Evolutionary conservation across 164 flowering plant genomes (phyloP).

Genomic region (Cinnamomum micranthum): DNA sequence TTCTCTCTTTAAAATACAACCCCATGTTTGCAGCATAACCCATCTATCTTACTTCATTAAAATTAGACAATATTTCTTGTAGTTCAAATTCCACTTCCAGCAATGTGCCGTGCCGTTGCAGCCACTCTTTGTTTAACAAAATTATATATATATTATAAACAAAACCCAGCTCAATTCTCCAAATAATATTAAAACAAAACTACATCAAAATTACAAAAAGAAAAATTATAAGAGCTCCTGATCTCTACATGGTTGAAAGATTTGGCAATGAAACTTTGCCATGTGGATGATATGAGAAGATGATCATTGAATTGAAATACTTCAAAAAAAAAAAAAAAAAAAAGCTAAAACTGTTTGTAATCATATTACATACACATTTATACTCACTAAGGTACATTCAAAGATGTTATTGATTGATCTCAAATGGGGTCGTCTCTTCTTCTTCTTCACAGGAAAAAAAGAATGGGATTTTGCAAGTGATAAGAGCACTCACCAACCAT

Average conservation of each 20-base stretch:
- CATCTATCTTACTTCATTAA: background rate
- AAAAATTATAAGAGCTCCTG: background rate
- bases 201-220: background rate
- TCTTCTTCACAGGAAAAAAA: background rate
- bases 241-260: background rate
- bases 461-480: background rate
- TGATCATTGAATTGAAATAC: background rate
- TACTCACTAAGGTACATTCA: background rate
- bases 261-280: background rate
- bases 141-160: background rate
- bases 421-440: background rate
- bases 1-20: background rate
- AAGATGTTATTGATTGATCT: slow-evolving; percentile 9
- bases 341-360: background rate
- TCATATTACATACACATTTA: slow-evolving; percentile 7
- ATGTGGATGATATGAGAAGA: background rate
- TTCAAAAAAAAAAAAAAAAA: background rate
- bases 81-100: background rate
- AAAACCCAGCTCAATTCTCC: background rate
- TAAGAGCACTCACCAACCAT: slow-evolving; percentile 6
- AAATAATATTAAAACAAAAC: background rate
- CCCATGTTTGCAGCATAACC: background rate
- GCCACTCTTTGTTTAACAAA: slow-evolving; percentile 9
- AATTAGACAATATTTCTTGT: background rate
- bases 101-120: slow-evolving; percentile 17